Percentiles rank a stretch among this genome's conserved stretches.
Evolutionary conservation across 1,284 basidiomycete genomes (phyloP).

Genomic region (Rhodotorula mucilaginosa): DNA sequence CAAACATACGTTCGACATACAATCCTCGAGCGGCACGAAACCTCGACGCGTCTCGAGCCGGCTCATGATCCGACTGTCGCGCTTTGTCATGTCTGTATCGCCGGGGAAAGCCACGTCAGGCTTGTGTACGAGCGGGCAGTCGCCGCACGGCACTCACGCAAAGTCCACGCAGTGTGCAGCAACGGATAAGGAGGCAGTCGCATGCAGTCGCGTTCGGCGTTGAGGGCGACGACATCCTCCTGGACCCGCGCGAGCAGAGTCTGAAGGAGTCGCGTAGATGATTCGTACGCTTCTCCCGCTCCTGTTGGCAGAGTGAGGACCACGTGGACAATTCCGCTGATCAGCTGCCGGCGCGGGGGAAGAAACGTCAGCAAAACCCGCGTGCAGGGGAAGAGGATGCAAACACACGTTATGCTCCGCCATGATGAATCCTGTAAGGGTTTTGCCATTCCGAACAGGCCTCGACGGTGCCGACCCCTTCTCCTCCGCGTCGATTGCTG

Average conservation of each 20-base stretch:
- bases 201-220: slow-evolving; percentile 2
- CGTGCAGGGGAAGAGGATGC: too few relatives aligned
- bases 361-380: not conserved
- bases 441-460: slow-evolving; percentile 19
- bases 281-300: slow-evolving; percentile 33
- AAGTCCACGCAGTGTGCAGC: slow-evolving; percentile 21
- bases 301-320: slow-evolving; percentile 27
- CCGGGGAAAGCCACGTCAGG: too few relatives aligned
- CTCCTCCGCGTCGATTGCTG: not conserved
- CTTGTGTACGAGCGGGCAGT: not conserved
- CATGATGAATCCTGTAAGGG: slow-evolving; percentile 24
- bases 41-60: slow-evolving; percentile 33
- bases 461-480: not conserved
- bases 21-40: slow-evolving; percentile 35
- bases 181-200: slow-evolving; percentile 14
- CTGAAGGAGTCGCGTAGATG: slow-evolving; percentile 28
- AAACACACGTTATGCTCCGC: slow-evolving; percentile 33
- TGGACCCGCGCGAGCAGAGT: slow-evolving; percentile 22
- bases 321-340: slow-evolving; percentile 21
- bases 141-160: slow-evolving; percentile 16
- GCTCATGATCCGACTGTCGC: slow-evolving; percentile 36
- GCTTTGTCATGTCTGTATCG: slow-evolving; percentile 31
- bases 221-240: slow-evolving; percentile 16
- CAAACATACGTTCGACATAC: slow-evolving; percentile 1
- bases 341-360: slow-evolving; percentile 5